Percentiles rank a stretch among this genome's conserved stretches.
Conservation (phyloP, 768 basidiomycete genomes). For the Pleurotus pulmonarius region DNA sequence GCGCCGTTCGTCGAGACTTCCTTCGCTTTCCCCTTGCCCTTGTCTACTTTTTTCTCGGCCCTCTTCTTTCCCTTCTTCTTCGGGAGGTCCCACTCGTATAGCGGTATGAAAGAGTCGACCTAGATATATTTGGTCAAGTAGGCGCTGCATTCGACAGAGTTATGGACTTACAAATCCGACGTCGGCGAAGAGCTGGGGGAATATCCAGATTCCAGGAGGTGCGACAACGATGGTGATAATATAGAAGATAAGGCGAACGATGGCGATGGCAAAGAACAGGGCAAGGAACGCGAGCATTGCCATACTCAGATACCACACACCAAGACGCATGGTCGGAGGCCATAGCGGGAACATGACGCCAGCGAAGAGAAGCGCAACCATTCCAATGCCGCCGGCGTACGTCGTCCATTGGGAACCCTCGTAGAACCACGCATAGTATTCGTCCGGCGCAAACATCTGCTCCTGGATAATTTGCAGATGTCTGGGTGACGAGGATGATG, state of each 20-base stretch:
- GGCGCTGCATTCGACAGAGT: not conserved
- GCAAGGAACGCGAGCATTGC: slow-evolving; percentile 84
- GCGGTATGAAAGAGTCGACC: slow-evolving; percentile 96
- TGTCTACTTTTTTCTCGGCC: slow-evolving; percentile 17
- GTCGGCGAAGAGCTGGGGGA: slow-evolving; percentile 96
- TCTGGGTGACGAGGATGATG: slow-evolving; percentile 76
- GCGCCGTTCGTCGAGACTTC: slow-evolving; percentile 28
- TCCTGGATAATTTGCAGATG: slow-evolving; percentile 75
- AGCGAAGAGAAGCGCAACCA: slow-evolving; percentile 92
- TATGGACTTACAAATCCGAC: slow-evolving; percentile 86
- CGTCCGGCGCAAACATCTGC: slow-evolving; percentile 69
- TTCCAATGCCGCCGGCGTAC: slow-evolving; percentile 82
- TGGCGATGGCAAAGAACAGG: slow-evolving; percentile 85
- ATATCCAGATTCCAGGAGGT: slow-evolving; percentile 96
- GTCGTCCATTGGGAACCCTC: slow-evolving; percentile 93
- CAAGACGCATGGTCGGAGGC: slow-evolving; percentile 89
- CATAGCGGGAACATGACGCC: slow-evolving; percentile 99
- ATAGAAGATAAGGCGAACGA: slow-evolving; percentile 91
- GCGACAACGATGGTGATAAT: slow-evolving; percentile 84
- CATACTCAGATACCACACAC: slow-evolving; percentile 94
- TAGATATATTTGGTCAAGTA: slow-evolving; percentile 23
- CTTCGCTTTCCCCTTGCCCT: slow-evolving; percentile 26
- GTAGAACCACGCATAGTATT: slow-evolving; percentile 97
- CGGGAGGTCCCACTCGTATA: slow-evolving; percentile 95
- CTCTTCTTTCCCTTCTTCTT: slow-evolving; percentile 40